Conservation (phyloP, 2,329 filamentous ascomycete species). For the Pseudofabraea citricarpa region DNA sequence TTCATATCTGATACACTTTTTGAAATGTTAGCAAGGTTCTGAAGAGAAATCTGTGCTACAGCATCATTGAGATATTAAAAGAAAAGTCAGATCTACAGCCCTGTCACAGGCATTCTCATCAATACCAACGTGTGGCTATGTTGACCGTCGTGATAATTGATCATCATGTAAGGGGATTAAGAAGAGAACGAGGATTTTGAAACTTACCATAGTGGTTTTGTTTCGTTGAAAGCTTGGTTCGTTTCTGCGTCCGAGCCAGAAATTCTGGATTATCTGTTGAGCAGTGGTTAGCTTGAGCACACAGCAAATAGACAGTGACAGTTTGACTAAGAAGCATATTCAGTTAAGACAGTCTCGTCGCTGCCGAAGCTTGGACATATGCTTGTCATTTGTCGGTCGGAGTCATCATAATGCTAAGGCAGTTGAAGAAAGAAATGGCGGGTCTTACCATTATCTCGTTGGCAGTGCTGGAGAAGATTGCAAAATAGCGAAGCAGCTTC, state of each 20-base stretch:
- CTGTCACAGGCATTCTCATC: constrained; percentile 79
- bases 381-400: constrained; percentile 84
- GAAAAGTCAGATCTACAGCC: constrained; percentile 41
- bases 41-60: background rate
- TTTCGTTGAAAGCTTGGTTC: background rate
- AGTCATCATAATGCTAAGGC: constrained; percentile 65
- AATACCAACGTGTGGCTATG: constrained; percentile 67
- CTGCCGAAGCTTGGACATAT: constrained; percentile 84
- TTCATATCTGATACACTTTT: too few species aligned
- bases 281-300: constrained; percentile 5
- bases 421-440: constrained; percentile 11
- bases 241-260: background rate
- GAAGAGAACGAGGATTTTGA: background rate
- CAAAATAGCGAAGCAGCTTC: too few species aligned
- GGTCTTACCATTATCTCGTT: too few species aligned
- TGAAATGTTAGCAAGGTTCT: background rate
- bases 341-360: constrained; percentile 50
- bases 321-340: constrained; percentile 27
- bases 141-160: constrained; percentile 83
- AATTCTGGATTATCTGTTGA: background rate
- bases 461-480: too few species aligned
- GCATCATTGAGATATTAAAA: constrained; percentile 2
- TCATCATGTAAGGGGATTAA: constrained; percentile 55
- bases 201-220: constrained; percentile 10
- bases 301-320: constrained; percentile 3